phyloP scores from a whole-genome alignment of 1,139 yeast species.

The Sugiyamaella sp. region DNA sequence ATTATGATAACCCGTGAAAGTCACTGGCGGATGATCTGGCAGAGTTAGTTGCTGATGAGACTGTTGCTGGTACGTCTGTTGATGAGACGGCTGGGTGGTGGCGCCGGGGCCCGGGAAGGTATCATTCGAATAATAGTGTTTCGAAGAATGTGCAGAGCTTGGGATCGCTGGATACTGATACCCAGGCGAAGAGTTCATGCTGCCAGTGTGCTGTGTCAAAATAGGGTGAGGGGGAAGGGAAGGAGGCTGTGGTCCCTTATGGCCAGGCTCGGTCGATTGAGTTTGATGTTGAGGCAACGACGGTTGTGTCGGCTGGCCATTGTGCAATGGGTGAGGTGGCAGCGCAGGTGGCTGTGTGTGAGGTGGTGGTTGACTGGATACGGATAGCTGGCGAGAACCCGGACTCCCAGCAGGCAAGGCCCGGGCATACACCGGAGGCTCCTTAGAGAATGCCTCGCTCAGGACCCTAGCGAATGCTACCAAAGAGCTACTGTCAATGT shows the following conservation, averaged over 20 bases:
- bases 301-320: too few species aligned
- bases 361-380: slow-evolving; percentile 21
- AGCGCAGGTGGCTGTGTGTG: not conserved
- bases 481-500: slow-evolving; percentile 44
- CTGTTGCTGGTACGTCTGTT: slow-evolving; percentile 4
- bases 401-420: slow-evolving; percentile 35
- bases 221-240: slow-evolving; percentile 9
- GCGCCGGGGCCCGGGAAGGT: not conserved
- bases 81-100: slow-evolving; percentile 2
- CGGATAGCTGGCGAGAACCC: not conserved
- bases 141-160: not conserved
- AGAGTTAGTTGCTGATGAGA: not conserved
- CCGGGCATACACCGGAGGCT: slow-evolving; percentile 56
- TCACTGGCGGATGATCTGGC: not conserved
- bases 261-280: too few species aligned
- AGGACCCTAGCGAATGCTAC: slow-evolving; percentile 46
- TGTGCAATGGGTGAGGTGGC: not conserved
- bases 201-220: not conserved
- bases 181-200: not conserved
- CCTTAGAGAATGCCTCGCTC: slow-evolving; percentile 47
- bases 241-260: not conserved
- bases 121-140: not conserved
- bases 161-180: not conserved
- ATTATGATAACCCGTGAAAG: not conserved
- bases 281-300: too few species aligned